These are phyloP conservation scores for Cyclostephanos invisitatus DNA, from an alignment of 108 stramenopile genomes.

Conservation along the genomic window DNA sequence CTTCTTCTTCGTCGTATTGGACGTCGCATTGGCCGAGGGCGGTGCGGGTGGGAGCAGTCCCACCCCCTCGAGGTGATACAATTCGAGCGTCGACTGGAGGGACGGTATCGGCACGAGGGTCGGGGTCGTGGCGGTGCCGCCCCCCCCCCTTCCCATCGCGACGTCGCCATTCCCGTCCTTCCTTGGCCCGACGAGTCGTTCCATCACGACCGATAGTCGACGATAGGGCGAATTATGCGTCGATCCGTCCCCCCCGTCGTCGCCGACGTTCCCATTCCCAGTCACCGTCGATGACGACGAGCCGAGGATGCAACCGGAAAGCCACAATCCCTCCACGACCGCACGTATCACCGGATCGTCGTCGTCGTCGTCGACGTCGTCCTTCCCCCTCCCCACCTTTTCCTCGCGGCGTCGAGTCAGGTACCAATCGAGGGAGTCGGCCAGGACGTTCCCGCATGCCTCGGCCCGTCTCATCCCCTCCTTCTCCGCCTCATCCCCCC, in stretches of 20 bases:
- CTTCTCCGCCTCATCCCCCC: no score
- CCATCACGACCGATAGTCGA: neutral
- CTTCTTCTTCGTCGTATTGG: neutral
- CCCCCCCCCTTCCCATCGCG: neutral
- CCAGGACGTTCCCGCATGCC: slow-evolving; percentile 5
- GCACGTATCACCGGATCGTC: slow-evolving; percentile 31
- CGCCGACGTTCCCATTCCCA: neutral
- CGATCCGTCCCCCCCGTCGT: neutral
- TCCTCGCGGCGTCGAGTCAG: neutral
- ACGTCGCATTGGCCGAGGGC: neutral
- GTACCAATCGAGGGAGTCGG: slow-evolving; percentile 19
- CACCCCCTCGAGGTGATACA: slow-evolving; percentile 26
- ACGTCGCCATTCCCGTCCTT: neutral
- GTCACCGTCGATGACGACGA: neutral
- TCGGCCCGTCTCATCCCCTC: neutral
- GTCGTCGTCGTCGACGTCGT: slow-evolving; percentile 2
- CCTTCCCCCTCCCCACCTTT: neutral
- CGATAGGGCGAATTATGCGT: neutral
- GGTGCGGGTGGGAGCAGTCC: slow-evolving; percentile 31
- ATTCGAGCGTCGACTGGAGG: slow-evolving; percentile 36
- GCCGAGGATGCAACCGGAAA: slow-evolving; percentile 32
- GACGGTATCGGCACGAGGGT: slow-evolving; percentile 28
- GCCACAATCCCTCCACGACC: slow-evolving; percentile 39
- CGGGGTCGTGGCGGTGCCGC: neutral
- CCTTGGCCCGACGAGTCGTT: neutral